Base-by-base conservation (phyloP, 495 filamentous ascomycete genomes). In the Aspergillus haitiensis region DNA sequence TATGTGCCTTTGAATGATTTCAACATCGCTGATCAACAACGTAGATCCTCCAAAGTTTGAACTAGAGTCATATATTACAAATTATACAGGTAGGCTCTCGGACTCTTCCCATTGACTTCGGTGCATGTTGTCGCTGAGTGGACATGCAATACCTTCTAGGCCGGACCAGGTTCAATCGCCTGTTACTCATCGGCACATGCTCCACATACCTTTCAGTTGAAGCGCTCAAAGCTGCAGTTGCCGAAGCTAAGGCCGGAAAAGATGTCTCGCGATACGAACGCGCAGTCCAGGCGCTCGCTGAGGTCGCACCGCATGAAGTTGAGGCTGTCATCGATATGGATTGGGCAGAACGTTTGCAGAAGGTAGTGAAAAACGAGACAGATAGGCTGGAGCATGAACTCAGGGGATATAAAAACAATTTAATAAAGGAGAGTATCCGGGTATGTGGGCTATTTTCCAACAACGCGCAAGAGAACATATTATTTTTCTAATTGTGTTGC, bases 391-490 rank as follows among this genome's bases (percentile, higher is more conserved):
- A 96, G 62, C 76, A 81, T 6, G 92, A 98, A 67, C 75, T 98
- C 33, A 90, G 90, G 69, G 89, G 88, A 7, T 98, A 98, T 75
- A 98, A 97, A 73, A 96, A 98, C 66, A 98, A 98, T 62, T 72
- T 98, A 37, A 91, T 98, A 62, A 97, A 97, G 70, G 94, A 98
- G 73, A 97, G 93, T 74, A 97, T 98, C 61, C 77, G 95, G 67
- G 92, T 95, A 81, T 56, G 86, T 63, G 7, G 34, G n/a, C 18
- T 52, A 18, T 27, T 2, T 48, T 0, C n/a, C 6, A 21, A 42
- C 47, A 33, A 8, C 7, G 15, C 21, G 13, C 15, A 9, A 18
- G 39, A 36, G 52, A 49, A 35, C 15, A 27, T 32, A 27, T 45
- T 40, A 5, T 13, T 15, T 48, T 5, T 35, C 55, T 67, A 35